Evolutionary conservation across 1,139 yeast genomes (phyloP), one percentile per base, ranked within the genome.

Genomic region (Hansenula sp.): DNA sequence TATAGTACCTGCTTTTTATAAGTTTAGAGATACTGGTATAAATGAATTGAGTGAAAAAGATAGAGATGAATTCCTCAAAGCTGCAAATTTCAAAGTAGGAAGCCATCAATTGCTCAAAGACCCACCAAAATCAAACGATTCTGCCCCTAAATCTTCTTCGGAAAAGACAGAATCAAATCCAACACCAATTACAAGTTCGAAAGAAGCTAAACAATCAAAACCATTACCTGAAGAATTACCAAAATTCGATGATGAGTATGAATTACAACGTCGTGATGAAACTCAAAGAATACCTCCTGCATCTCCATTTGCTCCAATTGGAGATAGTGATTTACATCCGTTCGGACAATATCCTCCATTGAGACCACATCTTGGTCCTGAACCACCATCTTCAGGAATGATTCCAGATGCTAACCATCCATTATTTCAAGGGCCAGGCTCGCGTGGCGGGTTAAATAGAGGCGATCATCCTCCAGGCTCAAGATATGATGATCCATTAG

Each of bases 401-500:
- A 63, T 75, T 47, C 81, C 82, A 1, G 67, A 76, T 11, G 54
- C 67, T 5, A 59, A 70, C 36, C 82, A 78, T 54, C 83, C 83
- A 0, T 48, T 79, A 10, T 78, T 78, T 51, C 48, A 42, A 15
- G 32, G 42, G 9, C 25, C 25, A 21, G 30, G 40, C 19, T 48
- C 47, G 39, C 39, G 44, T 3, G 31, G 33, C 9, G n/a, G 11
- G 12, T 19, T 36, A 19, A 45, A 35, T 9, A 62, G 63, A 12
- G 61, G 62, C 17, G 60, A 55, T 11, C 74, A 68, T 4, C 77
- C 79, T 11, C 71, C 72, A 1, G 81, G 82, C 1, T 77, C 82
- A 4, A 60, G 83, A 37, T 76, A 63, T 48, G 83, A 77, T 53
- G 81, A 77, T 48, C 85, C 85, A 0, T 61, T 68, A 42, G 66